Evolutionary conservation across 2,329 filamentous ascomycete genomes (phyloP), one percentile per base, ranked within the genome.

Genomic region (Didymosphaeria variabile): DNA sequence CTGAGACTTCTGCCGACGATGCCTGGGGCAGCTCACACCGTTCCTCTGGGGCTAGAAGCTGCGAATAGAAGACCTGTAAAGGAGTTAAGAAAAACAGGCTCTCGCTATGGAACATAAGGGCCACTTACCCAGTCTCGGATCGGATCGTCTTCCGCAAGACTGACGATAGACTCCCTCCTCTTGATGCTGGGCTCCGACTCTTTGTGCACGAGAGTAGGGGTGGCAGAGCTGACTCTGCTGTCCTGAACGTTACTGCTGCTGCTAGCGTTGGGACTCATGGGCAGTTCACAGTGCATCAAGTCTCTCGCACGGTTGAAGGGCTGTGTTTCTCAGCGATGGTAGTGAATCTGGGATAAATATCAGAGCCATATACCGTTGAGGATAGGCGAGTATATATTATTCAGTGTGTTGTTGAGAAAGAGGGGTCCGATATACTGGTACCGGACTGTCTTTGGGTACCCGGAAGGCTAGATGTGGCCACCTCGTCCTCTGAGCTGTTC

Each of bases 101-200:
- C 38, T n/a, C 17, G n/a, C 6, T 40, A 8, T 40, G 13, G 13
- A 7, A 23, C 12, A 1, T n/a, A 19, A 23, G 19, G 42, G 23
- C 15, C 5, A 53, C 13, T 26, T 29, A 53, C 50, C 50, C 50
- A 31, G 15, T 53, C 50, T 19, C 15, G 26, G 21, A 53, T 53
- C 8, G 34, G 10, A 34, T 53, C 34, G 21, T 53, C 29, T 2
- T 53, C 49, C 10, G 32, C 32, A 17, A 38, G 21, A 23, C 31
- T 52, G n/a, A 26, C 12, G 32, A 26, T 36, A 21, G 32, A 52
- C 9, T 2, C 32, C 17, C 50, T 29, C 21, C 21, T 42, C 15
- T 12, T 34, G 7, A n/a, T 19, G 34, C 12, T 8, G 15, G 13
- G 5, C 15, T 15, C 17, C 4, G 8, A 9, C 2, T 42, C 19